Conservation (phyloP, 129 eudicot species). For the Saussurea involucrata region DNA sequence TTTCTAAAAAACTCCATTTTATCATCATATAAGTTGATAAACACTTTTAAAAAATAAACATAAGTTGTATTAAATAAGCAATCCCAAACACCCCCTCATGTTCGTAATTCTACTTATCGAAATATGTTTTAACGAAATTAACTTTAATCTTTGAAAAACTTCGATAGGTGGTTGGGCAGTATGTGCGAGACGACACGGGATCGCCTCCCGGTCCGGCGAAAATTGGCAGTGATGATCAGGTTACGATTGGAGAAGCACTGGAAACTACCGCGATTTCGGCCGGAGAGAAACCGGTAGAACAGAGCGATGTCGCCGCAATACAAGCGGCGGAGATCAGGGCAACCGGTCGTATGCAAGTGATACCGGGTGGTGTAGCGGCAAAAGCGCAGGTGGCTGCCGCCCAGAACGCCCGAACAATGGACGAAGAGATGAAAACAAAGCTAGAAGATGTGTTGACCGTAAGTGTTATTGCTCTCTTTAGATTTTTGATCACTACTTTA, state of each 20-base stretch:
- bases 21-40: too few species aligned
- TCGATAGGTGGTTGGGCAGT: slow-evolving; percentile 56
- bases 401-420: slow-evolving; percentile 24
- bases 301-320: slow-evolving; percentile 67
- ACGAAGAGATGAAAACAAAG: slow-evolving; percentile 37
- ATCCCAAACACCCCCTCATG: too few species aligned
- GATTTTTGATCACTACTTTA: background rate
- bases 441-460: slow-evolving; percentile 51
- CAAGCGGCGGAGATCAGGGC: slow-evolving; percentile 66
- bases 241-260: slow-evolving; percentile 71
- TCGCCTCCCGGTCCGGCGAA: background rate
- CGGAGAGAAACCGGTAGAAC: slow-evolving; percentile 45
- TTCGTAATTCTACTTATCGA: too few species aligned
- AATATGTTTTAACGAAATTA: background rate
- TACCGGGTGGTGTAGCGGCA: slow-evolving; percentile 47
- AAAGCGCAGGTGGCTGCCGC: slow-evolving; percentile 55
- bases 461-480: background rate
- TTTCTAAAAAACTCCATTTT: too few species aligned
- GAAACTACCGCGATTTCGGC: slow-evolving; percentile 51
- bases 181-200: background rate
- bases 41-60: too few species aligned
- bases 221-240: slow-evolving; percentile 2
- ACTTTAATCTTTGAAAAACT: too few species aligned
- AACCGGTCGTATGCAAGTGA: slow-evolving; percentile 27
- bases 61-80: too few species aligned